Evolutionary conservation across 768 basidiomycete species (phyloP).

Genomic region (Tephrocybe rancida): DNA sequence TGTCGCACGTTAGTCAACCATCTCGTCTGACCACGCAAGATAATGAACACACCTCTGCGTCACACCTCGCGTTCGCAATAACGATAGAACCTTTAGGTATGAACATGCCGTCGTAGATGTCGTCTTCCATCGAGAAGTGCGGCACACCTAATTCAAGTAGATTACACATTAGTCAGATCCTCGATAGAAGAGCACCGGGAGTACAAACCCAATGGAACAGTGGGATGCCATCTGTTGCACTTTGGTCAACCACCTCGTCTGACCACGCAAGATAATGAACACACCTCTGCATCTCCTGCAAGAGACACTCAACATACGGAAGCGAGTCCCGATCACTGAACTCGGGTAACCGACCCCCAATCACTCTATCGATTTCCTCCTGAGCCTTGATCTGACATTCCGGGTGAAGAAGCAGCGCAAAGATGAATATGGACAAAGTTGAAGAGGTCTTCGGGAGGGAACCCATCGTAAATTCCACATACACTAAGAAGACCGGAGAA

Average conservation of each 20-base stretch:
- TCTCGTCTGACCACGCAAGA: background rate
- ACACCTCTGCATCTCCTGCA: conserved; percentile 13
- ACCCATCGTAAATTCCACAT: too few species aligned
- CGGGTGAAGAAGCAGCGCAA: conserved; percentile 18
- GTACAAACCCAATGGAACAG: conserved; percentile 12
- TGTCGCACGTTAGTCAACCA: background rate
- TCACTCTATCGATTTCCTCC: too few species aligned
- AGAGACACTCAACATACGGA: conserved; percentile 13
- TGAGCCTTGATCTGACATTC: conserved; percentile 15
- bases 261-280: background rate
- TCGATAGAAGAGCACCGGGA: background rate
- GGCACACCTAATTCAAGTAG: conserved; percentile 12
- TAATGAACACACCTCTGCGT: conserved; percentile 1
- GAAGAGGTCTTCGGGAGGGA: conserved; percentile 7
- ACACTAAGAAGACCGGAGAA: too few species aligned
- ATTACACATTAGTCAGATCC: background rate
- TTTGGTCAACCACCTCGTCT: background rate
- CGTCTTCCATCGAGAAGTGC: conserved; percentile 16
- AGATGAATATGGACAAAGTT: conserved; percentile 11
- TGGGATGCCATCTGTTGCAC: conserved; percentile 15
- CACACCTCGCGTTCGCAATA: conserved; percentile 17
- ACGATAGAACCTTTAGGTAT: conserved; percentile 22
- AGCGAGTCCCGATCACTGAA: conserved; percentile 17
- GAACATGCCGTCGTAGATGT: conserved; percentile 21
- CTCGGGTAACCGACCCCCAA: conserved; percentile 16